Percentiles rank a stretch among this genome's conserved stretches.
These are phyloP conservation scores for Dactylonectria estremocensis DNA, from an alignment of 2,329 filamentous ascomycete species.

Conservation along the genomic window DNA sequence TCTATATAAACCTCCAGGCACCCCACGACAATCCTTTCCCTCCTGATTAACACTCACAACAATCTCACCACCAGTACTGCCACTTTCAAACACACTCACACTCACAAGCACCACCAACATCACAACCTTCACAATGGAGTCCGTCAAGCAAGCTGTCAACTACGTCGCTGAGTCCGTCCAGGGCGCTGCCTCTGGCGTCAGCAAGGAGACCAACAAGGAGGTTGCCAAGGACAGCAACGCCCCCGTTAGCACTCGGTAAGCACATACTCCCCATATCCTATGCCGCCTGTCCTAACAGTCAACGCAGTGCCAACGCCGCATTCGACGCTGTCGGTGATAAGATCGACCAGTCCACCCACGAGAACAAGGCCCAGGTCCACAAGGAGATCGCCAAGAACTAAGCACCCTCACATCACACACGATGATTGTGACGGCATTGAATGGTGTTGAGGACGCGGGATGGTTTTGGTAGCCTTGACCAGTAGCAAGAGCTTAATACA, in stretches of 20 bases:
- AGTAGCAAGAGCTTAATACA: neutral
- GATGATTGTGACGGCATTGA: constrained; percentile 29
- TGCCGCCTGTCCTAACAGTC: constrained; percentile 48
- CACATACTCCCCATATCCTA: neutral
- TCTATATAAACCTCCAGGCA: constrained; percentile 42
- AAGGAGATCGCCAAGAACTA: constrained; percentile 56
- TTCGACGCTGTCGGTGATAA: constrained; percentile 67
- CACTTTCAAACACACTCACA: constrained; percentile 35
- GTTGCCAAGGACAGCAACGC: constrained; percentile 75
- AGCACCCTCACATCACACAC: constrained; percentile 21
- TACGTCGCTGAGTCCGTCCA: constrained; percentile 78
- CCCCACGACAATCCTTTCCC: constrained; percentile 18
- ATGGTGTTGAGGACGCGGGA: neutral
- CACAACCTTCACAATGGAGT: constrained; percentile 63
- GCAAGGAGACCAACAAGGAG: constrained; percentile 81
- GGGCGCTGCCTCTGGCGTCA: constrained; percentile 68
- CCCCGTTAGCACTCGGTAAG: constrained; percentile 68
- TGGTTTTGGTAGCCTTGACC: neutral
- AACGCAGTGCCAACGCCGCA: constrained; percentile 59
- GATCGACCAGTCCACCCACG: constrained; percentile 59
- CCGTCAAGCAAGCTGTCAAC: constrained; percentile 74
- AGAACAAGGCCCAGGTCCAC: constrained; percentile 60
- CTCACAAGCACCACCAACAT: constrained; percentile 31
- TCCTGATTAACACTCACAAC: constrained; percentile 38
- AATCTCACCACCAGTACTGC: constrained; percentile 16